Evolutionary conservation across 1,284 basidiomycete genomes (phyloP).

Genomic region (Pyrrhoderma lamaoense): DNA sequence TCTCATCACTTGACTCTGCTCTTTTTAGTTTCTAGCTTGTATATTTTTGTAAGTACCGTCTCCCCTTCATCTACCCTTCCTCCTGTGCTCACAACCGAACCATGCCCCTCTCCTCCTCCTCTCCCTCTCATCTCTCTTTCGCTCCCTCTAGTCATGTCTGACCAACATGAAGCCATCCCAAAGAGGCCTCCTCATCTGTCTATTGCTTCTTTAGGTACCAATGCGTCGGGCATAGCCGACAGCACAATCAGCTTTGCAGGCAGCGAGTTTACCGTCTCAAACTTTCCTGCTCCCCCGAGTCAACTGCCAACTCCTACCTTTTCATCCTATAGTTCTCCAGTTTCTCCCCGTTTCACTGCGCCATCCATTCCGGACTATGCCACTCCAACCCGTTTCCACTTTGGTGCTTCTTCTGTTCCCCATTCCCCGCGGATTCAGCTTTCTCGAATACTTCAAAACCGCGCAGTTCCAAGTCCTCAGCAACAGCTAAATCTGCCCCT

Average conservation of each 20-base stretch:
- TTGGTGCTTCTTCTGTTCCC: conserved; percentile 4
- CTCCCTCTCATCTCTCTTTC: background rate
- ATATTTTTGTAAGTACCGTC: background rate
- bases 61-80: background rate
- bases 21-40: conserved; percentile 8
- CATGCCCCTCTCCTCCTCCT: background rate
- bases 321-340: conserved; percentile 7
- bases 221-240: conserved; percentile 46
- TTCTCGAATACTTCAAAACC: background rate
- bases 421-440: conserved; percentile 1
- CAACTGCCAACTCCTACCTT: conserved; percentile 29
- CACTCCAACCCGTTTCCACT: conserved; percentile 2
- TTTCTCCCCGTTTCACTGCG: conserved; percentile 19
- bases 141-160: background rate
- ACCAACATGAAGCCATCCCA: background rate
- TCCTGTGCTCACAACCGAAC: no score
- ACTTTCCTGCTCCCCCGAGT: conserved; percentile 36
- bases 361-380: conserved; percentile 12
- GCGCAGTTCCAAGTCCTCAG: conserved; percentile 1
- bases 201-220: conserved; percentile 36
- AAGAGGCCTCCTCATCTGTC: conserved; percentile 27
- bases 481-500: background rate
- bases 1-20: conserved; percentile 5
- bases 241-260: conserved; percentile 43
- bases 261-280: conserved; percentile 29